Evolutionary conservation across 306 rosid genomes (phyloP).

Genomic region (Sphenostylis stenocarpa): DNA sequence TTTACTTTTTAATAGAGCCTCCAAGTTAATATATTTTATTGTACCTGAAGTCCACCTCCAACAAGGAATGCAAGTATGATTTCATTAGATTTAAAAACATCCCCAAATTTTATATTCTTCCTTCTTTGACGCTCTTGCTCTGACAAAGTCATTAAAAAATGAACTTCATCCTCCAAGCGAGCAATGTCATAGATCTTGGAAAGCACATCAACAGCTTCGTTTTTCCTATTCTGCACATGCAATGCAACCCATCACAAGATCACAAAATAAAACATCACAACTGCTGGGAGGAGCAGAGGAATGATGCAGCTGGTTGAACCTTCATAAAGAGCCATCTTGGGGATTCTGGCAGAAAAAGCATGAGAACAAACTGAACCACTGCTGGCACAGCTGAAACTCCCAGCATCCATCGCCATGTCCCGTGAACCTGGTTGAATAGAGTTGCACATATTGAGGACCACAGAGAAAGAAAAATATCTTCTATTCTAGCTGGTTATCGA

Average conservation of each 20-base stretch:
- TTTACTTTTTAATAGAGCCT: no score
- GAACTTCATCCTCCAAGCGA: constrained; percentile 80
- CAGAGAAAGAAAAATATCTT: no score
- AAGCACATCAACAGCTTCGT: constrained; percentile 68
- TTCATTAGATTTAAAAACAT: constrained; percentile 62
- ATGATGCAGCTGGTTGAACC: constrained; percentile 31
- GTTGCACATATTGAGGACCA: not conserved
- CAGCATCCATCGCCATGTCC: constrained; percentile 98
- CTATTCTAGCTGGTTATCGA: not conserved
- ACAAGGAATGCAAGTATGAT: constrained; percentile 74
- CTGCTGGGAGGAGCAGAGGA: not conserved
- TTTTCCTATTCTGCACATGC: constrained; percentile 50
- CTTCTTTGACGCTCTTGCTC: constrained; percentile 57
- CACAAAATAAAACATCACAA: not conserved
- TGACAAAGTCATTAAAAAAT: constrained; percentile 55
- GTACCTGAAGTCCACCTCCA: constrained; percentile 87
- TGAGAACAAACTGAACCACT: constrained; percentile 67
- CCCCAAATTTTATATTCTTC: constrained; percentile 35
- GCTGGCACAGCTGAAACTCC: constrained; percentile 90
- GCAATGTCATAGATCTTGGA: constrained; percentile 66
- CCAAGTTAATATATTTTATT: not conserved
- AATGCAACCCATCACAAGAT: not conserved
- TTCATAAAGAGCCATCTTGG: constrained; percentile 91
- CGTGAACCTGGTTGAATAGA: constrained; percentile 57
- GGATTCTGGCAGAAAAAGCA: constrained; percentile 85